These are phyloP conservation scores for Linderina pennispora DNA, from an alignment of 192 early-diverging fungal genomes.

Conservation along the genomic window DNA sequence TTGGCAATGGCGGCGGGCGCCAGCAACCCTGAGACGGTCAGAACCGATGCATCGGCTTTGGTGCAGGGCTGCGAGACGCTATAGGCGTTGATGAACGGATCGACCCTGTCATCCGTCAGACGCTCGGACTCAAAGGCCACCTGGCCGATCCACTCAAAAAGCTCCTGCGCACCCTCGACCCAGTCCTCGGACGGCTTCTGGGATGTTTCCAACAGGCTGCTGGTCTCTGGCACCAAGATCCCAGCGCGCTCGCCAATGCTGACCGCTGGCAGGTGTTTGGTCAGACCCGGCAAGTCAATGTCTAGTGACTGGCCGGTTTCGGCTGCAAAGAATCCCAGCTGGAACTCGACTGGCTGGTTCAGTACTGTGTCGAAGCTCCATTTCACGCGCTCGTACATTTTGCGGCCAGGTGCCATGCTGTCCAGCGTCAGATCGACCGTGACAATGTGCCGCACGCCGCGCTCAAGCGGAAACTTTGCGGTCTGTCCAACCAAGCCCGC, in stretches of 20 bases:
- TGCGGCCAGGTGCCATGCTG: slow-evolving; percentile 22
- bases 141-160: slow-evolving; percentile 41
- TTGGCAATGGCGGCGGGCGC: slow-evolving; percentile 20
- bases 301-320: slow-evolving; percentile 15
- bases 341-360: slow-evolving; percentile 12
- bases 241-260: background rate
- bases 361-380: slow-evolving; percentile 15
- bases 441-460: slow-evolving; percentile 24
- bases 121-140: slow-evolving; percentile 7
- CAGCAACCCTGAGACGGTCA: slow-evolving; percentile 19
- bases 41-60: background rate
- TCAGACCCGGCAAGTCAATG: slow-evolving; percentile 22
- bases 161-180: slow-evolving; percentile 18
- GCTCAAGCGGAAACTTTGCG: slow-evolving; percentile 30
- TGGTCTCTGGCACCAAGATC: slow-evolving; percentile 5
- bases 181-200: slow-evolving; percentile 11
- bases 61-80: slow-evolving; percentile 3
- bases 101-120: background rate
- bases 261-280: background rate
- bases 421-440: slow-evolving; percentile 16
- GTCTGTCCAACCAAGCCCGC: slow-evolving; percentile 16
- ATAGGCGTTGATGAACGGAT: slow-evolving; percentile 10
- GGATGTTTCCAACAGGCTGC: slow-evolving; percentile 1
- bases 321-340: slow-evolving; percentile 12
- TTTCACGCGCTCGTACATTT: slow-evolving; percentile 27